Conservation (phyloP, 2,329 filamentous ascomycete genomes). For the Aulographum hederae region DNA sequence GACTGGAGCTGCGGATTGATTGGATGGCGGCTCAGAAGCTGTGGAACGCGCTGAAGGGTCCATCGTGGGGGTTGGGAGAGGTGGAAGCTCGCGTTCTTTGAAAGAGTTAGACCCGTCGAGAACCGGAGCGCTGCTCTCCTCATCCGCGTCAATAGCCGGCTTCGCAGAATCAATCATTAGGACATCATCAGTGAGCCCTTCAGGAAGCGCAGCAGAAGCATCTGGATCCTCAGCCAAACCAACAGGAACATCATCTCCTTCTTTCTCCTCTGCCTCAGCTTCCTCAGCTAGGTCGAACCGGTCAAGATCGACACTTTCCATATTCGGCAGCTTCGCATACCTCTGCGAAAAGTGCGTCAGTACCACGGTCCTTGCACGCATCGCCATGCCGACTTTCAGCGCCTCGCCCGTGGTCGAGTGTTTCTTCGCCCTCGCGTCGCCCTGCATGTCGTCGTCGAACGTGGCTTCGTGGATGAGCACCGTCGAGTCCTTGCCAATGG, state of each 20-base stretch:
- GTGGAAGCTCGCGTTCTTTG: background rate
- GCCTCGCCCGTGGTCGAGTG: conserved; percentile 84
- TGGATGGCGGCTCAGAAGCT: conserved; percentile 3
- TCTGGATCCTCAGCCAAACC: conserved; percentile 7
- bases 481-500: conserved; percentile 56
- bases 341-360: conserved; percentile 92
- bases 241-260: conserved; percentile 11
- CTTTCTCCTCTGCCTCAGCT: conserved; percentile 7
- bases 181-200: no score
- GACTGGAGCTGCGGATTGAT: conserved; percentile 1
- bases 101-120: no score
- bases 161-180: background rate
- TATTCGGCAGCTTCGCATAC: conserved; percentile 56
- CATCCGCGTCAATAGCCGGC: background rate
- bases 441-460: conserved; percentile 68
- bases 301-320: conserved; percentile 11
- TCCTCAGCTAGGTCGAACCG: conserved; percentile 9
- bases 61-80: no score
- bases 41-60: no score
- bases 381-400: conserved; percentile 53
- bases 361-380: conserved; percentile 64
- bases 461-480: conserved; percentile 91
- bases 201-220: background rate
- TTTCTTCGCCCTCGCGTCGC: conserved; percentile 71
- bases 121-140: background rate